Percentiles rank a stretch among this genome's conserved stretches.
Evolutionary conservation across 768 basidiomycete genomes (phyloP).

Genomic region (Rhodotorula graminis): DNA sequence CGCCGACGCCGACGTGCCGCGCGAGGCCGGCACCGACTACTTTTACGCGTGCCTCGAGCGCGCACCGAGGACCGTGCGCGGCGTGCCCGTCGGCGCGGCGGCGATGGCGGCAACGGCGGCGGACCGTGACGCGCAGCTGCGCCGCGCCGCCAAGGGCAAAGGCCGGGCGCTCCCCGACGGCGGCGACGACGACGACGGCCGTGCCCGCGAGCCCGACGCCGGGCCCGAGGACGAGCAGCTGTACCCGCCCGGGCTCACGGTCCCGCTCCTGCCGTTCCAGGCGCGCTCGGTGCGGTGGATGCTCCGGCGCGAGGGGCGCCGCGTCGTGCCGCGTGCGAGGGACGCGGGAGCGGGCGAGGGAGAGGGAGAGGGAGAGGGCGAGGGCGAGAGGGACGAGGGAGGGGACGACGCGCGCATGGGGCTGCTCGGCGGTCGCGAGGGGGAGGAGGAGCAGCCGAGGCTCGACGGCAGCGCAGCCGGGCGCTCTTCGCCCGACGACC

Average conservation of each 20-base stretch:
- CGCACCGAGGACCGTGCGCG: conserved; percentile 15
- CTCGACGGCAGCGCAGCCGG: not conserved
- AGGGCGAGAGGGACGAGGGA: too few species aligned
- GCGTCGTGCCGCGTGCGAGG: not conserved
- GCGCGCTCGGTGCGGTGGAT: conserved; percentile 46
- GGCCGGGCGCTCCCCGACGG: not conserved
- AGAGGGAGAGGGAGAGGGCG: not conserved
- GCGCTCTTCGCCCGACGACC: not conserved
- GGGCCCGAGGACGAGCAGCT: conserved; percentile 29
- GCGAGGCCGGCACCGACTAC: conserved; percentile 17
- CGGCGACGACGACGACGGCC: not conserved
- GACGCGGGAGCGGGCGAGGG: not conserved
- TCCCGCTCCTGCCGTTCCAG: conserved; percentile 49
- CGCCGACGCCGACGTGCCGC: not conserved
- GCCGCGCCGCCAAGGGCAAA: conserved; percentile 31
- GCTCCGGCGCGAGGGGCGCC: conserved; percentile 43
- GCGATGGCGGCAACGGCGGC: not conserved
- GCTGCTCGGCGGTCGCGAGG: not conserved
- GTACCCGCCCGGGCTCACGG: conserved; percentile 44
- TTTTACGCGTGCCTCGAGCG: conserved; percentile 25
- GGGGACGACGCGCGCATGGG: not conserved
- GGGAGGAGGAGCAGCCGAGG: not conserved
- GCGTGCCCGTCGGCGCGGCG: not conserved
- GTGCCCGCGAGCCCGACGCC: not conserved
- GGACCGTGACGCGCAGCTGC: not conserved